Evolutionary conservation across 192 early-diverging fungal species (phyloP), one percentile per base, ranked within the genome.

Genomic region (Backusella macrospora): DNA sequence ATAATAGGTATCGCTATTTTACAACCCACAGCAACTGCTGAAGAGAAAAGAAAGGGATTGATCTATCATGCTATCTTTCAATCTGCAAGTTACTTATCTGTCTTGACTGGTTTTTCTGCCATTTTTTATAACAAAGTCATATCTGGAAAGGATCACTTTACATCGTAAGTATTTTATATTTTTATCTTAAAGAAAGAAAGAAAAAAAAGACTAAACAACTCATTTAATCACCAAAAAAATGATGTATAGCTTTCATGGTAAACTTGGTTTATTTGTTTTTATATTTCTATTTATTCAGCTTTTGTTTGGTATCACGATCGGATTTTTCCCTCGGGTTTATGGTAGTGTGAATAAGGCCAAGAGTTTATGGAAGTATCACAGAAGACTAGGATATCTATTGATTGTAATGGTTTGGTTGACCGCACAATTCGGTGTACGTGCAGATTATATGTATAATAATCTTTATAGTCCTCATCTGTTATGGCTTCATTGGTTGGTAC

Each of bases 361-460:
- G 47, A 62, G 40, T 2, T 44, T 83, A 12, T 83, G 74, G 68
- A 83, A 81, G 38, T 83, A 81, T 59, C 82, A 83, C 65, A 46
- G 82, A 6, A 40, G 78, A 45, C 71, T 73, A 26, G 82, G 82
- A 6, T 83, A 83, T 49, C 3, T 81, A 0, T 9, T 80, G 12
- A 55, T 83, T 21, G 6, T 72, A 9, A 64, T 83, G 5, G 40
- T 75, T 15, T 83, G 73, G 73, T 29, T 73, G 2, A 83, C 82
- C 1, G 82, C 79, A 37, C 71, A 81, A 13, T 71, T 77, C 16
- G 82, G 82, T 10, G 77, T 76, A 21, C 73, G 78, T 47, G 64
- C 70, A 14, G 74, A 81, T 14, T 83, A 72, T 34, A 77, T 77
- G 76, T 37, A 68, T 7, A 62, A 68, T 6, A 73, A 73, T 15